These are phyloP conservation scores for Phytophthora kernoviae DNA, from an alignment of 352 stramenopile genomes.

Conservation along the genomic window DNA sequence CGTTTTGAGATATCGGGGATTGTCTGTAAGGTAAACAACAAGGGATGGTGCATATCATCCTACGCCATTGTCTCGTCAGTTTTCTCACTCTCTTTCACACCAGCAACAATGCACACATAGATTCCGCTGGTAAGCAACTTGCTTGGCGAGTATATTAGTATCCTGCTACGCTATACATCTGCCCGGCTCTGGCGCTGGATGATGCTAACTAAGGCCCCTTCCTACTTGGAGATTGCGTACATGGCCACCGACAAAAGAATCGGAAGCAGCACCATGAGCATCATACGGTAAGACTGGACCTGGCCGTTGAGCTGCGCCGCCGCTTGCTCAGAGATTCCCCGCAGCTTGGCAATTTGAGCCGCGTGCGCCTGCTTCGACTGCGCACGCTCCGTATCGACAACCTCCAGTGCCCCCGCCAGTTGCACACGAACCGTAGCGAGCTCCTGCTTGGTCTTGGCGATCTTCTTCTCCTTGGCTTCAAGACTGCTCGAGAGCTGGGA, in stretches of 20 bases:
- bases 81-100: no score
- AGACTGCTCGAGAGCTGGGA: slow-evolving; percentile 58
- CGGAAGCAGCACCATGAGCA: slow-evolving; percentile 58
- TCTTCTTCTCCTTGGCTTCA: slow-evolving; percentile 76
- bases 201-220: no score
- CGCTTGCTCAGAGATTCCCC: slow-evolving; percentile 38
- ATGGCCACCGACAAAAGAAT: slow-evolving; percentile 54
- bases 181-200: no score
- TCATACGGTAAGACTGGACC: slow-evolving; percentile 62
- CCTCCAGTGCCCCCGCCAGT: slow-evolving; percentile 27
- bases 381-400: slow-evolving; percentile 26
- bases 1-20: no score
- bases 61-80: no score
- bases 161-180: no score
- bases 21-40: no score
- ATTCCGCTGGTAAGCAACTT: no score
- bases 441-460: slow-evolving; percentile 63
- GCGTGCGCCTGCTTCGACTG: slow-evolving; percentile 43
- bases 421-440: slow-evolving; percentile 55
- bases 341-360: slow-evolving; percentile 45
- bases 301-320: slow-evolving; percentile 37
- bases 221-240: slow-evolving; percentile 61
- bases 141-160: no score
- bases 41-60: no score
- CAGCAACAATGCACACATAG: no score